These are phyloP conservation scores for Kentomonas sorsogonicus DNA, from an alignment of 208 protist species.

Conservation along the genomic window DNA sequence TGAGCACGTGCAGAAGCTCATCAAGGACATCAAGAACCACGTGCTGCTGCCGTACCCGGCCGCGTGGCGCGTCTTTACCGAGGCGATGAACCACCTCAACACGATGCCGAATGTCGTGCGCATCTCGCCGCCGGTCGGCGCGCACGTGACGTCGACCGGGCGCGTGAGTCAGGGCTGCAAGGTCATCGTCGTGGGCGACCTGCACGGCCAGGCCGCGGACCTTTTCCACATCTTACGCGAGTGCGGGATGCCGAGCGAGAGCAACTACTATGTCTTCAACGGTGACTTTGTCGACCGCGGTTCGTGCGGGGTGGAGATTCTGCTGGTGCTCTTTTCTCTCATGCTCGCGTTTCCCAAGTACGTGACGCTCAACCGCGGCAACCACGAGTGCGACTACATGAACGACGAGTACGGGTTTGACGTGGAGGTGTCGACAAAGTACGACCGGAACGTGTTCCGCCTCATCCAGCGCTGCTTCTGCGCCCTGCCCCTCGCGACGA, in stretches of 20 bases:
- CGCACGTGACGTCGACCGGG: conserved; percentile 61
- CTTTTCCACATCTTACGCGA: conserved; percentile 83
- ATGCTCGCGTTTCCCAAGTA: conserved; percentile 92
- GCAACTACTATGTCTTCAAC: conserved; percentile 87
- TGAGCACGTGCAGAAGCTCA: conserved; percentile 61
- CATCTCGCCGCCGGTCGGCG: conserved; percentile 58
- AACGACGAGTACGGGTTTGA: conserved; percentile 98
- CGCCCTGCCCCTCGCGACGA: conserved; percentile 75
- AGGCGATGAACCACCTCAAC: conserved; percentile 81
- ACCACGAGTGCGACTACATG: conserved; percentile 94
- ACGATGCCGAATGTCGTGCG: conserved; percentile 81
- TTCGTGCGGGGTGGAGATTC: conserved; percentile 94
- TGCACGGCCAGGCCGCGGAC: conserved; percentile 84
- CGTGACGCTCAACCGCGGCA: conserved; percentile 94
- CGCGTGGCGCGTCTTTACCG: conserved; percentile 78
- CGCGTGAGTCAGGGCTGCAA: conserved; percentile 76
- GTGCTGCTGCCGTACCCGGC: conserved; percentile 73
- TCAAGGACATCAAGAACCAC: conserved; percentile 65
- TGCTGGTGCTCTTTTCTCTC: conserved; percentile 93
- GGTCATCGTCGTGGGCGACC: conserved; percentile 83
- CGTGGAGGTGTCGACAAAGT: conserved; percentile 98
- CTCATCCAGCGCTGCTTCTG: conserved; percentile 88
- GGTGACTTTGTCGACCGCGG: conserved; percentile 98
- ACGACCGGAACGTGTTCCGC: conserved; percentile 88
- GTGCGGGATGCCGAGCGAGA: conserved; percentile 72